phyloP scores from a whole-genome alignment of 1,139 yeast species.

The Yamadazyma oceani region DNA sequence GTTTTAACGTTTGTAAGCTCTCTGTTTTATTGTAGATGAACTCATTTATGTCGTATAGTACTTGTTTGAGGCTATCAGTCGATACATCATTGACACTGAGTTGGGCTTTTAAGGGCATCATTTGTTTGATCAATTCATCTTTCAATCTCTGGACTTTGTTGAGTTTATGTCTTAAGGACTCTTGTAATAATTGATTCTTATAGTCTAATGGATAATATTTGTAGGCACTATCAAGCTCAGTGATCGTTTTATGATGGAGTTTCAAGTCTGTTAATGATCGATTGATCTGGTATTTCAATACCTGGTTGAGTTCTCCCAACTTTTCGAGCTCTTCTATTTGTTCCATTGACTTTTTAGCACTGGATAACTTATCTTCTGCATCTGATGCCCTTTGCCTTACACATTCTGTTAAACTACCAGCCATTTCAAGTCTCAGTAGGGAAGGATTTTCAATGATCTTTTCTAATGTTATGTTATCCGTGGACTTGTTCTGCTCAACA shows the following conservation, averaged over 20 bases:
- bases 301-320: slow-evolving; percentile 5
- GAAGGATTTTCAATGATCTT: too few relatives aligned
- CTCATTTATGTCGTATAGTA: slow-evolving; percentile 24
- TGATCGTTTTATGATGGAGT: slow-evolving; percentile 2
- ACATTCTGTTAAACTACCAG: background rate
- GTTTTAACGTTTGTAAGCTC: too few relatives aligned
- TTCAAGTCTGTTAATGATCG: slow-evolving; percentile 11
- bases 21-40: slow-evolving; percentile 14
- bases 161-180: slow-evolving; percentile 21
- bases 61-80: slow-evolving; percentile 13
- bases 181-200: slow-evolving; percentile 20
- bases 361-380: too few relatives aligned
- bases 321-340: background rate
- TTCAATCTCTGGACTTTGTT: slow-evolving; percentile 18
- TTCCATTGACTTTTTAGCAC: slow-evolving; percentile 2
- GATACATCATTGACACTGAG: background rate
- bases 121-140: slow-evolving; percentile 18
- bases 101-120: slow-evolving; percentile 29
- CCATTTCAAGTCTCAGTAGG: background rate
- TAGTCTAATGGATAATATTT: slow-evolving; percentile 24
- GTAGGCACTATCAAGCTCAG: background rate
- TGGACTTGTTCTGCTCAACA: background rate
- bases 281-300: slow-evolving; percentile 11
- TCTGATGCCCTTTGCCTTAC: background rate
- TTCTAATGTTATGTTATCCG: too few relatives aligned